Conservation (phyloP, 2,329 filamentous ascomycete species). For the Colletotrichum horii region DNA sequence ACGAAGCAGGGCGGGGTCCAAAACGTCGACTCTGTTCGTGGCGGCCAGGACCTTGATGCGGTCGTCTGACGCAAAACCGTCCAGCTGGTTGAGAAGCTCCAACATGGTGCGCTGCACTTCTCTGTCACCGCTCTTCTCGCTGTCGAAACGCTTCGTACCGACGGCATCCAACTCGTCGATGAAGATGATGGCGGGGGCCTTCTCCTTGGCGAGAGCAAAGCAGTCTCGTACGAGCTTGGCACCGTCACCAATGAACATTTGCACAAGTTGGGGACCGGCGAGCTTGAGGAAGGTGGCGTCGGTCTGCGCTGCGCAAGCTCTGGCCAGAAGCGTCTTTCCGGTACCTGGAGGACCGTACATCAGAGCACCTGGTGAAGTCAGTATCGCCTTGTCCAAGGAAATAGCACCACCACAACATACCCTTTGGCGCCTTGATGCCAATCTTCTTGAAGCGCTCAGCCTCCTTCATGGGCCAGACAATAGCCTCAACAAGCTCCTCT, state of each 20-base stretch:
- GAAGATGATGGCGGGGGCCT: constrained; percentile 98
- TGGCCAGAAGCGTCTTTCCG: constrained; percentile 88
- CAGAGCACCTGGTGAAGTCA: constrained; percentile 72
- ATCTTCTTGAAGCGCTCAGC: constrained; percentile 99
- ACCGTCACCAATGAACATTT: constrained; percentile 99
- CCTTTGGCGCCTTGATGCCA: constrained; percentile 98
- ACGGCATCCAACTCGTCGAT: constrained; percentile 98
- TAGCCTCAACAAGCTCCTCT: constrained; percentile 96
- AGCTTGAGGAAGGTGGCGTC: constrained; percentile 99
- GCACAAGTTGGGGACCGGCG: constrained; percentile 94
- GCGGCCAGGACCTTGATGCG: constrained; percentile 95
- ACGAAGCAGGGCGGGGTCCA: constrained; percentile 89
- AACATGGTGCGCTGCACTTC: constrained; percentile 99
- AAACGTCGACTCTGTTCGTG: constrained; percentile 92
- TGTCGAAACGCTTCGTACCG: constrained; percentile 99
- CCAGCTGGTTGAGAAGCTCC: constrained; percentile 96
- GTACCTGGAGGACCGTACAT: constrained; percentile 97
- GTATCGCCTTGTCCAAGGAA: background rate
- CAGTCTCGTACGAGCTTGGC: constrained; percentile 97
- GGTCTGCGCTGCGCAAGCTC: constrained; percentile 96
- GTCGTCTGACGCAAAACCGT: constrained; percentile 96
- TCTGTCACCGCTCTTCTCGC: constrained; percentile 95
- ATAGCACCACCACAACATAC: constrained; percentile 53
- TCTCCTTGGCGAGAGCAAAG: constrained; percentile 97
- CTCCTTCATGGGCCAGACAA: constrained; percentile 99